Evolutionary conservation across 2,329 filamentous ascomycete species (phyloP).

Genomic region (Ramichloridium luteum): DNA sequence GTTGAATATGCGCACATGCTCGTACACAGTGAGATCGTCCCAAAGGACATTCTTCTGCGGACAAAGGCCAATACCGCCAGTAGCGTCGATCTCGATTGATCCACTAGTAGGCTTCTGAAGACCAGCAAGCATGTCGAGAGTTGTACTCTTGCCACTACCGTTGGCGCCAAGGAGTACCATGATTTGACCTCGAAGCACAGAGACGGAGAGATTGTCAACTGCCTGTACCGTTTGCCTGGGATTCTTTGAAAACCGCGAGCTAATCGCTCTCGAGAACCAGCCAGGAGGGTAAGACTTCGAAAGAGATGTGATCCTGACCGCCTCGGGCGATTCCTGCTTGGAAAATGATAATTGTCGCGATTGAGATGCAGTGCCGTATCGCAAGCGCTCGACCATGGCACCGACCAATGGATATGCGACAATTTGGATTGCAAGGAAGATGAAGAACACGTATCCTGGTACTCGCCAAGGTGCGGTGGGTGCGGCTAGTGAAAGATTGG

Average conservation of each 20-base stretch:
- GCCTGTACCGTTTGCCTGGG: conserved; percentile 59
- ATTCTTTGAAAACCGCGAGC: conserved; percentile 36
- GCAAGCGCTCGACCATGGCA: conserved; percentile 56
- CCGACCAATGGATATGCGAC: conserved; percentile 65
- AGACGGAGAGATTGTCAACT: conserved; percentile 60
- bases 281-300: conserved; percentile 66
- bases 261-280: conserved; percentile 40
- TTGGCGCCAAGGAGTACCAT: conserved; percentile 78
- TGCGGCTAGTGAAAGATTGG: conserved; percentile 50
- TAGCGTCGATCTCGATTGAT: conserved; percentile 60
- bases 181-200: conserved; percentile 66
- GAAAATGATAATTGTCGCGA: conserved; percentile 32
- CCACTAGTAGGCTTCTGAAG: conserved; percentile 64
- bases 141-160: conserved; percentile 80
- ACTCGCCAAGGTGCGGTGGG: conserved; percentile 49
- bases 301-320: conserved; percentile 60
- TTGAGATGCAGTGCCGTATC: conserved; percentile 62
- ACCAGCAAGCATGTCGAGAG: conserved; percentile 72
- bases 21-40: conserved; percentile 72
- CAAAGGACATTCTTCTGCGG: conserved; percentile 88
- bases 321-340: conserved; percentile 25
- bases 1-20: conserved; percentile 76
- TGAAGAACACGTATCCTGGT: conserved; percentile 63
- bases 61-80: conserved; percentile 68
- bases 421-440: conserved; percentile 67